A percentile compares a stretch with the other conserved stretches of the same genome.
These are phyloP conservation scores for Rhizopogon salebrosus DNA, from an alignment of 768 basidiomycete species.

Conservation along the genomic window DNA sequence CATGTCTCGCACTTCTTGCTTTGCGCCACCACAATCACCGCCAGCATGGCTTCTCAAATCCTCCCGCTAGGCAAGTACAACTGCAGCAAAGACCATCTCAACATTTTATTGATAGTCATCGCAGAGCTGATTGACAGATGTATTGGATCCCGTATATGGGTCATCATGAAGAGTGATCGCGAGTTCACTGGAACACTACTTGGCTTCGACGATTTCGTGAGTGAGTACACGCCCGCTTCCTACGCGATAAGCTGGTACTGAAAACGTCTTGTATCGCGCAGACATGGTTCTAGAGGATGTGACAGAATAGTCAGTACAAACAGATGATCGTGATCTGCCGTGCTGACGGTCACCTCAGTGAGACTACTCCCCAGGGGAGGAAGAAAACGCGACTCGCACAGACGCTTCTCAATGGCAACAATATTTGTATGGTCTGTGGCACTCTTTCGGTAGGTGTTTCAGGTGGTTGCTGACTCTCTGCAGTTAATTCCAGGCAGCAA, in stretches of 20 bases:
- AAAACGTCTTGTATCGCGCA: constrained; percentile 20
- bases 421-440: constrained; percentile 85
- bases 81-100: background rate
- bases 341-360: constrained; percentile 42
- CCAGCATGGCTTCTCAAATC: constrained; percentile 83
- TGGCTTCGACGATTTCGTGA: constrained; percentile 99
- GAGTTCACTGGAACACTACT: constrained; percentile 94
- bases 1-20: background rate
- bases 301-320: constrained; percentile 77
- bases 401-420: constrained; percentile 89
- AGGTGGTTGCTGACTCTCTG: constrained; percentile 4
- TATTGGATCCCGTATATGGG: constrained; percentile 96
- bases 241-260: background rate
- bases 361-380: constrained; percentile 75
- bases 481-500: constrained; percentile 69
- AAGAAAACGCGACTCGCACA: constrained; percentile 82
- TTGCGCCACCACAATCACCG: background rate
- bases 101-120: background rate
- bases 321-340: background rate
- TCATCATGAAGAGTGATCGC: constrained; percentile 95
- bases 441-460: background rate
- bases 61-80: constrained; percentile 71
- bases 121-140: constrained; percentile 94
- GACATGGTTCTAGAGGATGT: constrained; percentile 97
- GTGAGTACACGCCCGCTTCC: constrained; percentile 51